phyloP scores from a whole-genome alignment of 2,329 filamentous ascomycete species.

The Xylaria sp. region DNA sequence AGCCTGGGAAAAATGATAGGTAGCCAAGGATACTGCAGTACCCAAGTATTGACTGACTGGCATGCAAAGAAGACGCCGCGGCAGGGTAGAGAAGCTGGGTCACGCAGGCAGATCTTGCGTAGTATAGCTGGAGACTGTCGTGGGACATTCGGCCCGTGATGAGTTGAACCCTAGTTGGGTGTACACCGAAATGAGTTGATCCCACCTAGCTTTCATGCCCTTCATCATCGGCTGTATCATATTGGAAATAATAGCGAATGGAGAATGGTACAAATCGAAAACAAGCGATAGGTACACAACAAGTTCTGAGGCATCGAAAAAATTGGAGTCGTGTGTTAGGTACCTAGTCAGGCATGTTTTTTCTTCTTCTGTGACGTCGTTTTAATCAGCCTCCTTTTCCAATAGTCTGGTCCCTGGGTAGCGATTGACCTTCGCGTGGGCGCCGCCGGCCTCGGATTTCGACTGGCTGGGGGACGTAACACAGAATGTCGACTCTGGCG shows the following conservation, averaged over 20 bases:
- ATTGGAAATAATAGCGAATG: neutral
- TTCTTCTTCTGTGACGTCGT: slow-evolving; percentile 34
- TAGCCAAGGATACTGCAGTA: neutral
- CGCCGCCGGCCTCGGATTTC: slow-evolving; percentile 35
- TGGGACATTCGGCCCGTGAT: slow-evolving; percentile 28
- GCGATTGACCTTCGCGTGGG: slow-evolving; percentile 38
- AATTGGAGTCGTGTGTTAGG: slow-evolving; percentile 9
- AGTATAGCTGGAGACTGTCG: slow-evolving; percentile 19
- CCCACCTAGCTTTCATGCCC: neutral
- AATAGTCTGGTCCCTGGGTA: slow-evolving; percentile 44
- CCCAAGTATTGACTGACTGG: neutral
- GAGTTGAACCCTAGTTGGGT: slow-evolving; percentile 3
- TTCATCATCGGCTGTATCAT: slow-evolving; percentile 2
- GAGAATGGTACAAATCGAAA: neutral
- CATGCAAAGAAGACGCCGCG: neutral
- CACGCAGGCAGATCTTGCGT: slow-evolving; percentile 25
- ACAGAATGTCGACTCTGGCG: slow-evolving; percentile 7
- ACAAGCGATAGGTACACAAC: slow-evolving; percentile 5
- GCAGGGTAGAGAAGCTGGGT: slow-evolving; percentile 9
- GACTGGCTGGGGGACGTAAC: slow-evolving; percentile 13
- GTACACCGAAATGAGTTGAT: slow-evolving; percentile 11
- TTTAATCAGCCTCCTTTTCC: slow-evolving; percentile 43
- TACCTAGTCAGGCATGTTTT: neutral
- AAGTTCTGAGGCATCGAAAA: slow-evolving; percentile 8
- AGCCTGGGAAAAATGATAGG: slow-evolving; percentile 14